phyloP scores from a whole-genome alignment of 345 rosid species.

The Gynandropsis gynandra region DNA sequence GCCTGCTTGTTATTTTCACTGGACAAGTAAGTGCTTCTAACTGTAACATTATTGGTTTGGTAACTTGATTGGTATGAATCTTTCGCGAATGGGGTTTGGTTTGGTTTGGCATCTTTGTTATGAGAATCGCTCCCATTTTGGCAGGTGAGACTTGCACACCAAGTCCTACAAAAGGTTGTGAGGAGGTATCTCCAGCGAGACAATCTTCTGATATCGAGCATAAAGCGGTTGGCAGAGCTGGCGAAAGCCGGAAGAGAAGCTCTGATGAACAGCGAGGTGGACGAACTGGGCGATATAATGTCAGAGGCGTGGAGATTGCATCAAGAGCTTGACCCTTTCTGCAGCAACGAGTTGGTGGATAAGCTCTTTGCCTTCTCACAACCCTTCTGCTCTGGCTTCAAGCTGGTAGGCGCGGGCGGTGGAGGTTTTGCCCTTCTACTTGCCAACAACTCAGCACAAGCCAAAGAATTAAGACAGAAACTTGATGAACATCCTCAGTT shows the following conservation, averaged over 20 bases:
- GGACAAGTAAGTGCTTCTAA: slow-evolving; percentile 74
- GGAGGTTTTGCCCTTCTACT: slow-evolving; percentile 84
- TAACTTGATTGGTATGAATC: too few relatives aligned
- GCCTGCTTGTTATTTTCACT: slow-evolving; percentile 82
- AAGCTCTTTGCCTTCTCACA: slow-evolving; percentile 53
- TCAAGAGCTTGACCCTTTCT: slow-evolving; percentile 92
- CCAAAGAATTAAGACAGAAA: slow-evolving; percentile 39
- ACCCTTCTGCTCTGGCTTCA: slow-evolving; percentile 80
- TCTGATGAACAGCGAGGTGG: slow-evolving; percentile 70
- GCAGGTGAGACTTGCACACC: slow-evolving; percentile 94
- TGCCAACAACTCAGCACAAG: slow-evolving; percentile 47
- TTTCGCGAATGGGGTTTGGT: too few relatives aligned
- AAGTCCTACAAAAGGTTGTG: slow-evolving; percentile 88
- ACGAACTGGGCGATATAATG: slow-evolving; percentile 86
- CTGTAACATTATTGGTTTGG: too few relatives aligned
- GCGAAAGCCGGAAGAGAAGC: slow-evolving; percentile 89
- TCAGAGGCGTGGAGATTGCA: slow-evolving; percentile 91
- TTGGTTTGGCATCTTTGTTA: too few relatives aligned
- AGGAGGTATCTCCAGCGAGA: slow-evolving; percentile 75
- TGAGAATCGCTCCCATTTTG: background rate
- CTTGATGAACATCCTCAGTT: slow-evolving; percentile 44
- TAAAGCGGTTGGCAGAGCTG: slow-evolving; percentile 76
- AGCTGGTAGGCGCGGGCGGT: slow-evolving; percentile 97
- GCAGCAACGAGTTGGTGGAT: slow-evolving; percentile 88
- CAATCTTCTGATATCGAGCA: slow-evolving; percentile 68